A percentile compares a stretch with the other conserved stretches of the same genome.
Conservation (phyloP, 768 basidiomycete genomes). For the Pulveroboletus sp. region DNA sequence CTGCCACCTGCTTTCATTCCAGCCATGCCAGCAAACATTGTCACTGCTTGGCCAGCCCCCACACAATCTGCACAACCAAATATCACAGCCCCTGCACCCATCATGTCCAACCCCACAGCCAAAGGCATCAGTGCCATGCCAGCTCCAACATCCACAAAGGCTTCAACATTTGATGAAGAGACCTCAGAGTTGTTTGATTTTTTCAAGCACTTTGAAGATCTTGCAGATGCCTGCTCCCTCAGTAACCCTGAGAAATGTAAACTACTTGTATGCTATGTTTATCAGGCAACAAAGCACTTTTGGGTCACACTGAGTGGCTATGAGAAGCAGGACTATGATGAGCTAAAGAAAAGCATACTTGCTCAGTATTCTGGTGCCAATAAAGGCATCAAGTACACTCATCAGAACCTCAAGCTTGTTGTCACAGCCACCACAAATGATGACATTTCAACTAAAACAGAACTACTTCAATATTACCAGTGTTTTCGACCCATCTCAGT, state of each 20-base stretch:
- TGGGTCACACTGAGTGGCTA: too few relatives aligned
- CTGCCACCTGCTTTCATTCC: too few relatives aligned
- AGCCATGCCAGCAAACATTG: too few relatives aligned
- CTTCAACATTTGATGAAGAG: neutral
- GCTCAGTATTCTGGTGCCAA: neutral
- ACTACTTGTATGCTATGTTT: too few relatives aligned
- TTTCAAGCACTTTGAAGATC: conserved; percentile 1
- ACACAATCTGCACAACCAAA: too few relatives aligned
- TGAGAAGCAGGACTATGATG: neutral
- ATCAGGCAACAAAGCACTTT: too few relatives aligned
- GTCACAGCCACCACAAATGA: neutral
- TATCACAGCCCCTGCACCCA: neutral
- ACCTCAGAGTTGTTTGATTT: conserved; percentile 1
- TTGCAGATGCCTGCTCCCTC: neutral
- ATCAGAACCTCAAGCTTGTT: neutral
- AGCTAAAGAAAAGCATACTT: neutral
- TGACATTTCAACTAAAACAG: neutral
- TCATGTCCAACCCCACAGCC: neutral
- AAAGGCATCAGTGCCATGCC: conserved; percentile 1
- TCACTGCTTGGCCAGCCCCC: too few relatives aligned
- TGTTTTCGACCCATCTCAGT: neutral
- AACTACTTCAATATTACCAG: neutral
- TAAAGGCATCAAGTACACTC: neutral
- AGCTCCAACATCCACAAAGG: neutral
- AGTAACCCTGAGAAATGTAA: too few relatives aligned